phyloP scores from a whole-genome alignment of 208 protist genomes.

The Tetramitus jugosus region DNA sequence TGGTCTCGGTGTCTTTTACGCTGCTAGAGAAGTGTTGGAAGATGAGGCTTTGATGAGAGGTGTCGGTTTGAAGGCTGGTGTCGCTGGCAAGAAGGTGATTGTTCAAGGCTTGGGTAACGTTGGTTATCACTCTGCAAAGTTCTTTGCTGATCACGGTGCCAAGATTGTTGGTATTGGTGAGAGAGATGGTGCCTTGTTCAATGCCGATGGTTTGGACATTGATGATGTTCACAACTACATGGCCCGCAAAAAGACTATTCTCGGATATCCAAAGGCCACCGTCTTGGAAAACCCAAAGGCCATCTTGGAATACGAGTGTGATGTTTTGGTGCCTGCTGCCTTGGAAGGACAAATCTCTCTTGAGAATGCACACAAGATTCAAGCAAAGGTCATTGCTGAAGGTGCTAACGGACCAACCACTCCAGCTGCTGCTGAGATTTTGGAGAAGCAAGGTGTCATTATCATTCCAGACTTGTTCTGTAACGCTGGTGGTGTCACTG shows the following conservation, averaged over 20 bases:
- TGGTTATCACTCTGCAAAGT: constrained; percentile 52
- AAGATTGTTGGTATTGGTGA: constrained; percentile 57
- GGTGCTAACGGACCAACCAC: constrained; percentile 70
- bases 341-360: constrained; percentile 55
- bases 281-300: constrained; percentile 26
- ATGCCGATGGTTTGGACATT: constrained; percentile 40
- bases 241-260: constrained; percentile 32
- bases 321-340: constrained; percentile 66
- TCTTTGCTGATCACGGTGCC: constrained; percentile 52
- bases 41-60: constrained; percentile 44
- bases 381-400: constrained; percentile 61
- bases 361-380: constrained; percentile 51
- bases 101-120: constrained; percentile 71
- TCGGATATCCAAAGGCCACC: constrained; percentile 47
- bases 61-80: constrained; percentile 47
- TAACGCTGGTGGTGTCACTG: constrained; percentile 70
- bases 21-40: constrained; percentile 48
- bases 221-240: constrained; percentile 30
- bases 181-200: constrained; percentile 49
- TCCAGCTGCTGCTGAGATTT: constrained; percentile 46
- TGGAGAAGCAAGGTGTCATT: constrained; percentile 34
- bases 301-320: constrained; percentile 50
- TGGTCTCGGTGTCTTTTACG: constrained; percentile 59
- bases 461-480: constrained; percentile 63
- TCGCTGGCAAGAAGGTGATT: constrained; percentile 55